Conservation (phyloP, 129 eudicot genomes). For the Sambucus nigra region DNA sequence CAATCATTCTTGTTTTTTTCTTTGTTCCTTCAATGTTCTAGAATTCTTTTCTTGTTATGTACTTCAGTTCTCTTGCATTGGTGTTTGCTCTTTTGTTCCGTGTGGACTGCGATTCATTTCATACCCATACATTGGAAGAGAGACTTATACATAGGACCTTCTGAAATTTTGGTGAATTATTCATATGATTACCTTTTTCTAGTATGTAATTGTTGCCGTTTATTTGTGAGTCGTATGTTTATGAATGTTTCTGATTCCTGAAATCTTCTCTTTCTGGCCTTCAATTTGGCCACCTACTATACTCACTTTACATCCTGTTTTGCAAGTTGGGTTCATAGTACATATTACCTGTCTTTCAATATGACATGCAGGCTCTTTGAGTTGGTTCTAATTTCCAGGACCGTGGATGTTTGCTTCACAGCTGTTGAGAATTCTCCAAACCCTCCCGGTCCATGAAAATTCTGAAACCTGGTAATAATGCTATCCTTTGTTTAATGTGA, state of each 20-base stretch:
- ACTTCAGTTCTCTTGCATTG: no score
- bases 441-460: constrained; percentile 20
- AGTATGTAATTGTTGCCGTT: no score
- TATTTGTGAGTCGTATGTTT: no score
- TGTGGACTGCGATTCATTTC: no score
- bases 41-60: no score
- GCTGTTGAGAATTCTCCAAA: constrained; percentile 47
- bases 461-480: constrained; percentile 31
- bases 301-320: neutral
- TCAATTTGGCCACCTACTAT: neutral
- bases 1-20: no score
- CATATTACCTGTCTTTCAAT: neutral
- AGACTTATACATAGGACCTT: no score
- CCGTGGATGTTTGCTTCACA: constrained; percentile 56
- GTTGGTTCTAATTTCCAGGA: constrained; percentile 5
- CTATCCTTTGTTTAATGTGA: neutral
- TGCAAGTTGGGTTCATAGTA: neutral
- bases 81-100: neutral
- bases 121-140: no score
- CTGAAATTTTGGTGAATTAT: no score
- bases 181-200: no score
- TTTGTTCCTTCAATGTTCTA: no score
- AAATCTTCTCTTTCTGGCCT: neutral
- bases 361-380: constrained; percentile 12
- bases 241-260: neutral